Base-by-base conservation (phyloP, 768 basidiomycete genomes). In the Trametes sanguinea region DNA sequence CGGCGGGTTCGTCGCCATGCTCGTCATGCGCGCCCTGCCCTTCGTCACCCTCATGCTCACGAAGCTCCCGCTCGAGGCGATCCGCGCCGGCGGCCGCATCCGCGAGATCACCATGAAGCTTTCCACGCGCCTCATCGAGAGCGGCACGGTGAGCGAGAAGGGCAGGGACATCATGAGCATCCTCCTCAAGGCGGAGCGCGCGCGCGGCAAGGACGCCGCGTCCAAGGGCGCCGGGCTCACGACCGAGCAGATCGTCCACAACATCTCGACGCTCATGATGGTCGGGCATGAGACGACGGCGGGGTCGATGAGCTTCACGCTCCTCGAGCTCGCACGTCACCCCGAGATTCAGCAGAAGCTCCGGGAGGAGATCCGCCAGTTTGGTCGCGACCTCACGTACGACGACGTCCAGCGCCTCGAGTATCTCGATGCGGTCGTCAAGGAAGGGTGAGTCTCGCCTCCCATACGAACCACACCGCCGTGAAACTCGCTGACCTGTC, bases 261-360 rank as follows among this genome's bases (percentile, higher is more conserved):
- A 72, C 48, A 67, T 77, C 35, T 68, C 57, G 58, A 78, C 74
- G 11, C 75, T 78, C 62, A 71, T 73, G 6, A 72, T 79, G 70
- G 78, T 74, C 22, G 78, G 79, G 37, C 77, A 78, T 68, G 79
- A 81, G 64, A 80, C 80, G 3, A 78, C 77, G 13, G 71, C 76
- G 3, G 71, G 69, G 52, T 72, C 76, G 50, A 57, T 79, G 39
- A 67, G 62, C 45, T 78, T 77, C 67, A 74, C 76, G 3, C 65
- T 82, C 7, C 73, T 74, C 57, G 73, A 76, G 63, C 71, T 81
- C 14, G 77, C 80, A 7, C 70, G 71, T 29, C 61, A 78, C 48
- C 76, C 75, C 1, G 73, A 72, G 8, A 61, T 75, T 44, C 80
- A 81, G 71, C 51, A 72, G 33, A 65, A 67, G 17, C 73, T 81